These are phyloP conservation scores for Pseudomonodictys pantanalensis DNA, from an alignment of 495 filamentous ascomycete species.

Conservation along the genomic window DNA sequence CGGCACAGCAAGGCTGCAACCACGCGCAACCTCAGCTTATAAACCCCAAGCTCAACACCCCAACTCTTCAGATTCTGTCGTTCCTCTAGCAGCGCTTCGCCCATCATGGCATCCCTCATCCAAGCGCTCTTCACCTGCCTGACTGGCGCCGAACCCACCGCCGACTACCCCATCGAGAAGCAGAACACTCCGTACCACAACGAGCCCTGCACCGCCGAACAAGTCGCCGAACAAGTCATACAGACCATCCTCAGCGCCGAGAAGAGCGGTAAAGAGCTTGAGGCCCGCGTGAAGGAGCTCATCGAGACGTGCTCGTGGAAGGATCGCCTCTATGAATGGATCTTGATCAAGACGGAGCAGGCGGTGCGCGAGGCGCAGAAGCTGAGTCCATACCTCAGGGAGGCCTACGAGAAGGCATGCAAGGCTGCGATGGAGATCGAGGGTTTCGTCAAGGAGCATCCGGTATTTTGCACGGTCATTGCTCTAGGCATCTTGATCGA, in stretches of 20 bases:
- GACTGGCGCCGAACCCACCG: not conserved
- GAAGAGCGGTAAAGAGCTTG: slow-evolving; percentile 9
- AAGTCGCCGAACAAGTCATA: slow-evolving; percentile 5
- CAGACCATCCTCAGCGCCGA: slow-evolving; percentile 12
- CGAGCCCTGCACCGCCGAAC: slow-evolving; percentile 7
- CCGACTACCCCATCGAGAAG: not conserved
- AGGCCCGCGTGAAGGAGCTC: slow-evolving; percentile 5
- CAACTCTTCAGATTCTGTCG: not conserved
- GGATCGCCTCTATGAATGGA: slow-evolving; percentile 40
- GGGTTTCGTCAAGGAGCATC: slow-evolving; percentile 47
- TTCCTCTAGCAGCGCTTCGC: not conserved
- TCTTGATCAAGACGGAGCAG: slow-evolving; percentile 39
- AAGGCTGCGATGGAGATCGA: slow-evolving; percentile 32
- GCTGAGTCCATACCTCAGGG: slow-evolving; percentile 39
- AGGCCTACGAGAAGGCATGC: slow-evolving; percentile 40
- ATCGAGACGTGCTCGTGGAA: slow-evolving; percentile 41
- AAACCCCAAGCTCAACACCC: not conserved
- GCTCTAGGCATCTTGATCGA: slow-evolving; percentile 51
- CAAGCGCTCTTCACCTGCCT: slow-evolving; percentile 4
- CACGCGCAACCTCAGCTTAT: not conserved
- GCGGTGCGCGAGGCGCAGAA: slow-evolving; percentile 37
- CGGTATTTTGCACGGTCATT: slow-evolving; percentile 47
- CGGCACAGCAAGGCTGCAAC: not conserved
- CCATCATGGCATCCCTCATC: slow-evolving; percentile 3
- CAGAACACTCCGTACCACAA: not conserved